Base-by-base conservation (phyloP, 2,329 filamentous ascomycete species). In the Colletotrichum paranaense region DNA sequence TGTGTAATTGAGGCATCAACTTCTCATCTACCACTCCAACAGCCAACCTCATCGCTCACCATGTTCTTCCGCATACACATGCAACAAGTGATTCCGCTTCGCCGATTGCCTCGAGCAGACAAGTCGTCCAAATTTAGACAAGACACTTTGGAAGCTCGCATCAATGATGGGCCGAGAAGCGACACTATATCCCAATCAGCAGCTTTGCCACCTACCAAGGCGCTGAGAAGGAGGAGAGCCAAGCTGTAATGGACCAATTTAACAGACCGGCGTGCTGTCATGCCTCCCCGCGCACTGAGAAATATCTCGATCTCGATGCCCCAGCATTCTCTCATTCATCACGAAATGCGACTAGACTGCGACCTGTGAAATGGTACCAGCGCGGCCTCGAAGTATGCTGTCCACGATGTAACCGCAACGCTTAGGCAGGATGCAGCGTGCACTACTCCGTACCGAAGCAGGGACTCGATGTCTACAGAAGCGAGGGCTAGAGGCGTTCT, bases 371-470 rank as follows among this genome's bases (percentile, higher is more conserved):
- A 19, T 22, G 6, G 16, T 14, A 30, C 30, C 56, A 22, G 9
- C n/a, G 14, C 22, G 35, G 19, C 53, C 22, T 19, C 35, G 12
- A 67, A 26, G 24, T 24, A 35, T 52, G 28, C 19, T 9, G 30
- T 12, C n/a, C 32, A 32, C 46, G 52, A 71, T 62, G 35, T 28
- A 3, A 52, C 68, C 2, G 75, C 76, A 24, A 75, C 64, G 5
- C 76, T 80, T 19, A 79, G 80, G 67, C 58, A 26, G 35, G 75
- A 32, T n/a, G 76, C 76, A 49, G 19, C 42, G 8, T 5, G 3
- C 32, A 35, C 11, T 35, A 19, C 19, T 22, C 42, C 4, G 32
- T 35, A 35, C 32, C 32, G 32, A 12, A 35, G 11, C 8, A 42
- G 42, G 6, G 8, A 49, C 42, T 49, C 19, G 42, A 49, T 7